Evolutionary conservation across 2,329 filamentous ascomycete genomes (phyloP).

Genomic region (Ophiognomonia clavigignenti-juglandacearum): DNA sequence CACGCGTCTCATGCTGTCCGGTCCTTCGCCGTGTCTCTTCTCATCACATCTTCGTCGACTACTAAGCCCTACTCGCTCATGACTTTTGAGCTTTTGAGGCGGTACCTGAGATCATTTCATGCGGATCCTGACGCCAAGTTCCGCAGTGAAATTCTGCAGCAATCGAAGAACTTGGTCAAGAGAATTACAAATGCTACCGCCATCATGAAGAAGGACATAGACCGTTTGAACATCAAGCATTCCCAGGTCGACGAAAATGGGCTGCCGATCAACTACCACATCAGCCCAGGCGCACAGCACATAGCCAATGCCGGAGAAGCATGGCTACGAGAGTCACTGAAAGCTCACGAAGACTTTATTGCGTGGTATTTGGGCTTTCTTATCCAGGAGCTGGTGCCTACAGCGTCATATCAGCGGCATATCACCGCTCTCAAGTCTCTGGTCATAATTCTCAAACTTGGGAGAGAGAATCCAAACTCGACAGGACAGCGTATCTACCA

Average conservation of each 20-base stretch:
- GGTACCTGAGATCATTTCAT: conserved; percentile 66
- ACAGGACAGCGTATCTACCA: conserved; percentile 24
- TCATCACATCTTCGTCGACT: conserved; percentile 70
- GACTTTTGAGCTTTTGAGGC: conserved; percentile 58
- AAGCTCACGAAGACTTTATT: conserved; percentile 61
- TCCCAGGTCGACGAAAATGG: neutral
- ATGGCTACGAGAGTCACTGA: conserved; percentile 32
- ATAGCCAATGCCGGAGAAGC: conserved; percentile 10
- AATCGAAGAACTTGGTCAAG: conserved; percentile 71
- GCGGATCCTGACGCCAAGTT: conserved; percentile 84
- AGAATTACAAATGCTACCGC: conserved; percentile 65
- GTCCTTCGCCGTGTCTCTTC: conserved; percentile 74
- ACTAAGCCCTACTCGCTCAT: conserved; percentile 65
- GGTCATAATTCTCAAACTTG: conserved; percentile 61
- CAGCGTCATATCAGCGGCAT: conserved; percentile 85
- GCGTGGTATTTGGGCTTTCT: conserved; percentile 71
- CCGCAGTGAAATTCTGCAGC: conserved; percentile 72
- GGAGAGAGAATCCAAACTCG: conserved; percentile 44
- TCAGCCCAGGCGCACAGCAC: conserved; percentile 7
- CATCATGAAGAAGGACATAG: conserved; percentile 43
- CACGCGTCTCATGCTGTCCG: conserved; percentile 62
- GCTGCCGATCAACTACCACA: conserved; percentile 6
- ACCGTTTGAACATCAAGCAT: conserved; percentile 23
- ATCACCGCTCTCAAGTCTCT: conserved; percentile 73
- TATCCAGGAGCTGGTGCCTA: conserved; percentile 68